These are phyloP conservation scores for Mortierella antarctica DNA, from an alignment of 192 early-diverging fungal species.

Conservation along the genomic window DNA sequence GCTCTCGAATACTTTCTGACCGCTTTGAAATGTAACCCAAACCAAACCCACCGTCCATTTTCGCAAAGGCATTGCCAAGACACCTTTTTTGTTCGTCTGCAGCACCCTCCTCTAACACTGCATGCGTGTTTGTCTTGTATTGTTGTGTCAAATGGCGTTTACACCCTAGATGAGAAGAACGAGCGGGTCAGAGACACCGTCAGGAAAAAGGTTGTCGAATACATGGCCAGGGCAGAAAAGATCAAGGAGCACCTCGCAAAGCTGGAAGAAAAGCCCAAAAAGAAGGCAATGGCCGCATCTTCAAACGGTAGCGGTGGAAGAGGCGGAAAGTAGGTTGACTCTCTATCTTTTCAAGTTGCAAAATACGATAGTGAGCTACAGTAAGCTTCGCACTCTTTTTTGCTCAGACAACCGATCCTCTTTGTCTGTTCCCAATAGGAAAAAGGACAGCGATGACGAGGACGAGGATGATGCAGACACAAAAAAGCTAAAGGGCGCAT, in stretches of 20 bases:
- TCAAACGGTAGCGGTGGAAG: slow-evolving; percentile 50
- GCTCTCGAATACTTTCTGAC: slow-evolving; percentile 93
- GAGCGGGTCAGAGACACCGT: slow-evolving; percentile 84
- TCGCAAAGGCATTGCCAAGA: neutral
- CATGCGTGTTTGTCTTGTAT: neutral
- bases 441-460: slow-evolving; percentile 61
- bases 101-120: neutral
- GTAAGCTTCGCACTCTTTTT: neutral
- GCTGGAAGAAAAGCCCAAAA: slow-evolving; percentile 70
- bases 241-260: slow-evolving; percentile 87
- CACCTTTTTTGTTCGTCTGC: neutral
- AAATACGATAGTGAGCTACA: too few relatives aligned
- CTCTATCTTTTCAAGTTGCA: too few relatives aligned
- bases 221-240: slow-evolving; percentile 91
- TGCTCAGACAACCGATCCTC: neutral
- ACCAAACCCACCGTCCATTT: neutral
- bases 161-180: slow-evolving; percentile 87
- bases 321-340: slow-evolving; percentile 27
- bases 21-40: slow-evolving; percentile 88
- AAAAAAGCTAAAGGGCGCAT: slow-evolving; percentile 58
- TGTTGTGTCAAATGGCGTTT: neutral
- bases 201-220: slow-evolving; percentile 88
- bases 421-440: slow-evolving; percentile 26
- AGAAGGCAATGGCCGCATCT: slow-evolving; percentile 71
- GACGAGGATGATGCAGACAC: slow-evolving; percentile 58